Conservation (phyloP, 2,329 filamentous ascomycete species). For the Cercospora sesami region DNA sequence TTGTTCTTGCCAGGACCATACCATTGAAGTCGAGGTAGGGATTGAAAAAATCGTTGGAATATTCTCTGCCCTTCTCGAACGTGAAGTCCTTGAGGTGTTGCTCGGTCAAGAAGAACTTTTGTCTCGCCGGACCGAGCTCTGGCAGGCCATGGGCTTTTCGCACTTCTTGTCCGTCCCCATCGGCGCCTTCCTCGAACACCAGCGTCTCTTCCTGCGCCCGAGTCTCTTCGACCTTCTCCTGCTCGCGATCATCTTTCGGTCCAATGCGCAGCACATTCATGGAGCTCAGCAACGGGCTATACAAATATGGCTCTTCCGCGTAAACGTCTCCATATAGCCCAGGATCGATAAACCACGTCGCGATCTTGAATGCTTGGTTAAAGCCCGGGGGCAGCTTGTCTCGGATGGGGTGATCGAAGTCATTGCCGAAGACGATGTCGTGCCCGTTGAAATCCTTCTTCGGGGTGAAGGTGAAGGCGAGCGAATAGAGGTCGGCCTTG, state of each 20-base stretch:
- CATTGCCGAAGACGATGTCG: constrained; percentile 88
- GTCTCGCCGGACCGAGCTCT: constrained; percentile 48
- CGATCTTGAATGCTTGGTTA: constrained; percentile 76
- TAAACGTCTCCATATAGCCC: constrained; percentile 88
- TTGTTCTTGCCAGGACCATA: constrained; percentile 32
- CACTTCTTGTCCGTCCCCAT: constrained; percentile 46
- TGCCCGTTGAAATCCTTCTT: constrained; percentile 64
- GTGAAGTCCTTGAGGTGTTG: constrained; percentile 57
- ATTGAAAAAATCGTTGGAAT: constrained; percentile 79
- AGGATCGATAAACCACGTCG: constrained; percentile 89
- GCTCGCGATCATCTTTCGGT: constrained; percentile 41
- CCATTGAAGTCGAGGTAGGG: constrained; percentile 85
- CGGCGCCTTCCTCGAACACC: constrained; percentile 55
- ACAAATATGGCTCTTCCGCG: constrained; percentile 80
- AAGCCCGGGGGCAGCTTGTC: constrained; percentile 85
- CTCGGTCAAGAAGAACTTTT: constrained; percentile 62
- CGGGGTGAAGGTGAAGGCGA: constrained; percentile 76
- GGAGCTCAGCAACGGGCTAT: constrained; percentile 75
- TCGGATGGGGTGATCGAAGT: constrained; percentile 88
- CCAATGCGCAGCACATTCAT: constrained; percentile 78
- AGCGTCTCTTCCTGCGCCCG: constrained; percentile 60
- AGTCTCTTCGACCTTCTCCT: constrained; percentile 36
- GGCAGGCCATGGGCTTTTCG: constrained; percentile 46
- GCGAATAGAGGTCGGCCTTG: constrained; percentile 76
- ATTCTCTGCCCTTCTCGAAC: constrained; percentile 63